Evolutionary conservation across 208 protist genomes (phyloP).

Genomic region (Lotmaria passim): DNA sequence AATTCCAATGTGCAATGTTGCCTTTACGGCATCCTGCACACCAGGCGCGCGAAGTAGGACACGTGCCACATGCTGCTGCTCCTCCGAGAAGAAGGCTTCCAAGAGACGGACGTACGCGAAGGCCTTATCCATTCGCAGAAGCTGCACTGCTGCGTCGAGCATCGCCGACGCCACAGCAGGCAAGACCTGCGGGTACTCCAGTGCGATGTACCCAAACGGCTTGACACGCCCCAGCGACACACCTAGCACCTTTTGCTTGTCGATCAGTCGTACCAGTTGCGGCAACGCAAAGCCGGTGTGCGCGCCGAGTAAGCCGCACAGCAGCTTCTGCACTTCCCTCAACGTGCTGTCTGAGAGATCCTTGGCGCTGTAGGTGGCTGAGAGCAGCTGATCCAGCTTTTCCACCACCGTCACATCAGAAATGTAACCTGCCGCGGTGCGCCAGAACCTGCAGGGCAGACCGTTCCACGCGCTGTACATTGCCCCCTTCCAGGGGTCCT

Average conservation of each 20-base stretch:
- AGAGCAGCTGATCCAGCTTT: conserved; percentile 13
- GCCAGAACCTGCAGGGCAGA: conserved; percentile 29
- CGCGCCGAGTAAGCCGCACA: neutral
- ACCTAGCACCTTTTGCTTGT: conserved; percentile 4
- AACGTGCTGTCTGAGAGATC: conserved; percentile 28
- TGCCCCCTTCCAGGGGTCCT: conserved; percentile 29
- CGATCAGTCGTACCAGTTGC: conserved; percentile 9
- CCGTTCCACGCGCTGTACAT: conserved; percentile 23
- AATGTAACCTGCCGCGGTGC: neutral
- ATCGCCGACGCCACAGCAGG: neutral
- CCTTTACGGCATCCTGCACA: neutral
- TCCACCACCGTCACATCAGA: conserved; percentile 4
- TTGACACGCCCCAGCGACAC: neutral
- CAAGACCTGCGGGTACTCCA: conserved; percentile 1
- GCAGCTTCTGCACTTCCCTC: neutral
- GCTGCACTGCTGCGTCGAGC: neutral
- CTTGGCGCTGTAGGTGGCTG: conserved; percentile 25
- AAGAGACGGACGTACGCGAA: neutral
- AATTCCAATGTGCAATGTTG: neutral
- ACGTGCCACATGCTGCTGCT: neutral
- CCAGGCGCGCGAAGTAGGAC: neutral
- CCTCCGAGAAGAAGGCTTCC: neutral
- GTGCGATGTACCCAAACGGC: neutral
- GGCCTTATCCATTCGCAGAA: neutral
- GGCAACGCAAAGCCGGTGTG: conserved; percentile 20